A percentile compares a stretch with the other conserved stretches of the same genome.
Evolutionary conservation across 768 basidiomycete species (phyloP).

Genomic region (Rhizopogon vinicolor): DNA sequence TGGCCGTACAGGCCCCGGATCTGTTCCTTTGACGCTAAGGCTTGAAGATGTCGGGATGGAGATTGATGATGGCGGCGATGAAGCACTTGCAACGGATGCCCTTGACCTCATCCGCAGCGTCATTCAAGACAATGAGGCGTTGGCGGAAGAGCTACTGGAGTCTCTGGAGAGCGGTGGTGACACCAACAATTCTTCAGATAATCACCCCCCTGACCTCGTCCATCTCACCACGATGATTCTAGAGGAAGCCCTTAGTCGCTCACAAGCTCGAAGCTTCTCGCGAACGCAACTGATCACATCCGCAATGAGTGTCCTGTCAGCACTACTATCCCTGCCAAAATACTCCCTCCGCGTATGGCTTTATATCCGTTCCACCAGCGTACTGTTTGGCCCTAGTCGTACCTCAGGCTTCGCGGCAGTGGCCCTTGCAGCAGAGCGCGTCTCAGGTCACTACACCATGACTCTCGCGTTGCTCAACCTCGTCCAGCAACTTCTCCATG

Average conservation of each 20-base stretch:
- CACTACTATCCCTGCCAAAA: slow-evolving; percentile 65
- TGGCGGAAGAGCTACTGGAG: slow-evolving; percentile 61
- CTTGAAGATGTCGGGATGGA: slow-evolving; percentile 75
- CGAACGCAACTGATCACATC: slow-evolving; percentile 69
- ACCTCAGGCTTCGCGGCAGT: slow-evolving; percentile 52
- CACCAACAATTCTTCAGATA: slow-evolving; percentile 28
- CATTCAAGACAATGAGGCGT: slow-evolving; percentile 62
- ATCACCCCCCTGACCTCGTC: slow-evolving; percentile 64
- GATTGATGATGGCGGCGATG: slow-evolving; percentile 54
- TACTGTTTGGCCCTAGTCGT: slow-evolving; percentile 68
- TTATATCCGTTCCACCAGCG: slow-evolving; percentile 74
- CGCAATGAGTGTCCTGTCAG: slow-evolving; percentile 76
- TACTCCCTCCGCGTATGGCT: slow-evolving; percentile 87
- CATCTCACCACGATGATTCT: slow-evolving; percentile 78
- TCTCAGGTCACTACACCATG: slow-evolving; percentile 75
- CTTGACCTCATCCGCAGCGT: slow-evolving; percentile 78
- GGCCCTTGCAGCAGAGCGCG: slow-evolving; percentile 66
- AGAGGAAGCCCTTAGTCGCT: slow-evolving; percentile 66
- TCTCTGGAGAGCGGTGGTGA: slow-evolving; percentile 43
- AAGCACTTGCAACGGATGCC: slow-evolving; percentile 60
- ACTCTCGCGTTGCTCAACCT: slow-evolving; percentile 76
- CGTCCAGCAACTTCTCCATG: slow-evolving; percentile 69
- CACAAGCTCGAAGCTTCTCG: slow-evolving; percentile 37
- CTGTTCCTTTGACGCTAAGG: slow-evolving; percentile 39
- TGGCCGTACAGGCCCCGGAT: slow-evolving; percentile 35